phyloP scores from a whole-genome alignment of 768 basidiomycete species.

The Termitomyces sp. region DNA sequence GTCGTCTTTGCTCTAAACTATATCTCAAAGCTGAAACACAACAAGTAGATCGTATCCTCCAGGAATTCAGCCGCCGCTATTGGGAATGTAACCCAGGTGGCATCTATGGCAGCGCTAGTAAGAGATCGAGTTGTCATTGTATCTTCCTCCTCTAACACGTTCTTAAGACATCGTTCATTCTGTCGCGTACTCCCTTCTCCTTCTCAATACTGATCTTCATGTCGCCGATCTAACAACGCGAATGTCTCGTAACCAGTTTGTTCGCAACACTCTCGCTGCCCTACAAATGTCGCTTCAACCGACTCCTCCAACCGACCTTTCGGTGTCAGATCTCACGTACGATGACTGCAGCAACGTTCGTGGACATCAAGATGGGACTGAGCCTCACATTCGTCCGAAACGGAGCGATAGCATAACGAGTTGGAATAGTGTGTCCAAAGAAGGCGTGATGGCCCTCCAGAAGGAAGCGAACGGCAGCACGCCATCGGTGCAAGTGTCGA shows the following conservation, averaged over 20 bases:
- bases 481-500: conserved; percentile 54
- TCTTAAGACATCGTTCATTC: conserved; percentile 85
- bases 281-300: conserved; percentile 77
- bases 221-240: conserved; percentile 83
- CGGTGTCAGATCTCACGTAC: conserved; percentile 56
- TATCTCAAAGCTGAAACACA: conserved; percentile 96
- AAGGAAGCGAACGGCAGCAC: conserved; percentile 54
- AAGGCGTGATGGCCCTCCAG: conserved; percentile 36
- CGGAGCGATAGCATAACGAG: conserved; percentile 81
- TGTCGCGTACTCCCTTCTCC: conserved; percentile 84
- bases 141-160: conserved; percentile 1
- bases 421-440: conserved; percentile 74
- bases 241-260: conserved; percentile 92
- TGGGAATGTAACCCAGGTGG: conserved; percentile 85
- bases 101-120: conserved; percentile 82
- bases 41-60: conserved; percentile 94
- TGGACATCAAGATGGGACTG: conserved; percentile 53
- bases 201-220: conserved; percentile 96
- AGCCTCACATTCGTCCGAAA: conserved; percentile 52
- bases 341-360: conserved; percentile 63
- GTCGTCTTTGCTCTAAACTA: conserved; percentile 85
- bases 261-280: conserved; percentile 84
- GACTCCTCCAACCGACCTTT: conserved; percentile 37
- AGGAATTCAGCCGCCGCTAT: conserved; percentile 85
- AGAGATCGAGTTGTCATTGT: conserved; percentile 24